A percentile compares a stretch with the other conserved stretches of the same genome.
phyloP scores from a whole-genome alignment of 805 yeast species.

The Hanseniaspora taiwanica region DNA sequence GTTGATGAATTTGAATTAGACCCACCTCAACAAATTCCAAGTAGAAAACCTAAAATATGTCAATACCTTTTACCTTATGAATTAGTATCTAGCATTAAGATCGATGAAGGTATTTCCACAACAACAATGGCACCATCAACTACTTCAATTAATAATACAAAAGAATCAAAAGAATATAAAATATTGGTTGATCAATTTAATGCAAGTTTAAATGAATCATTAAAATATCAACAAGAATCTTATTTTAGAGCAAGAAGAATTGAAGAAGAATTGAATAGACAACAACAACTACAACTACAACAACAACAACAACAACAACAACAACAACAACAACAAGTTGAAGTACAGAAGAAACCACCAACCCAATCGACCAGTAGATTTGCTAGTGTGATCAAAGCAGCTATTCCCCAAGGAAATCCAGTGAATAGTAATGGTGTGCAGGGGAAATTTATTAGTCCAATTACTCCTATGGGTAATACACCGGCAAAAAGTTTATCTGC shows the following conservation, averaged over 20 bases:
- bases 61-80: constrained; percentile 65
- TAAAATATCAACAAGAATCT: constrained; percentile 65
- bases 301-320: background rate
- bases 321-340: background rate
- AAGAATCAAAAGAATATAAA: constrained; percentile 32
- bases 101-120: constrained; percentile 56
- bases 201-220: constrained; percentile 43
- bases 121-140: constrained; percentile 23
- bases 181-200: constrained; percentile 48
- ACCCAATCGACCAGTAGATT: background rate
- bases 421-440: background rate
- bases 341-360: background rate
- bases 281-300: constrained; percentile 23
- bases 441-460: background rate
- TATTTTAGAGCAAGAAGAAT: constrained; percentile 57
- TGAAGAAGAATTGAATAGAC: constrained; percentile 39
- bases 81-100: constrained; percentile 41
- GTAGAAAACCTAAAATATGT: constrained; percentile 69
- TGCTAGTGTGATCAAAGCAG: background rate
- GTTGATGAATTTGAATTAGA: constrained; percentile 59
- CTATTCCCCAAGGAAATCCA: background rate
- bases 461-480: background rate
- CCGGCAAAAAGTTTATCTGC: background rate
- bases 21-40: constrained; percentile 92
- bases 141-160: constrained; percentile 22